These are phyloP conservation scores for Lipomyces chichibuensis DNA, from an alignment of 805 yeast species.

Conservation along the genomic window DNA sequence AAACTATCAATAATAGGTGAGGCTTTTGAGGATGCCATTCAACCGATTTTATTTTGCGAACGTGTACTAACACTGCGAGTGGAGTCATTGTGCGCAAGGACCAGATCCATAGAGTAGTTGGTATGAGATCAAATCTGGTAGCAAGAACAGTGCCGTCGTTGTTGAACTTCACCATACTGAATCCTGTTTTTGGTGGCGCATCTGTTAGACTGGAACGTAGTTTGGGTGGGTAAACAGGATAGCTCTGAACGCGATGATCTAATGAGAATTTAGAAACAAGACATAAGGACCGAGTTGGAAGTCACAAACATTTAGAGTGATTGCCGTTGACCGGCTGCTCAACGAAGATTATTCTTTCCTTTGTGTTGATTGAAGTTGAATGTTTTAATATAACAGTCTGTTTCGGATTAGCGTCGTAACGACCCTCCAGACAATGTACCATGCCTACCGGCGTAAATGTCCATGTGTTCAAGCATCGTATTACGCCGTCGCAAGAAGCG, in stretches of 20 bases:
- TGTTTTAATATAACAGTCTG: constrained; percentile 24
- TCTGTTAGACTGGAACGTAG: constrained; percentile 14
- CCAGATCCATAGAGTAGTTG: constrained; percentile 36
- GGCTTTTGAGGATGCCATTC: constrained; percentile 31
- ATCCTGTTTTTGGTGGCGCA: constrained; percentile 30
- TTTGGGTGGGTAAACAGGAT: constrained; percentile 27
- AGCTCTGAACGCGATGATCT: constrained; percentile 19
- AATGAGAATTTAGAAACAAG: not conserved
- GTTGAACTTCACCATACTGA: constrained; percentile 25
- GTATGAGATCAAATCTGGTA: constrained; percentile 24
- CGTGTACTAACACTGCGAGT: constrained; percentile 31
- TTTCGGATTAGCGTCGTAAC: not conserved
- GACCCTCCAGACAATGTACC: not conserved
- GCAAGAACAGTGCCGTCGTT: constrained; percentile 30
- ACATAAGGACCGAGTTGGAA: not conserved
- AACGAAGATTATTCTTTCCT: constrained; percentile 18
- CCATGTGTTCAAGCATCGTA: constrained; percentile 28
- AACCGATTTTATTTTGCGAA: constrained; percentile 19
- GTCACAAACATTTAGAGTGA: constrained; percentile 22
- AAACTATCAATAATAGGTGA: constrained; percentile 17
- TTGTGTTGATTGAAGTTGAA: constrained; percentile 12
- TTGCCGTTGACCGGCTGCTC: constrained; percentile 29
- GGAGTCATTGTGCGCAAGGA: constrained; percentile 22
- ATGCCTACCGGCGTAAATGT: constrained; percentile 33
- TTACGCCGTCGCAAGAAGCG: constrained; percentile 28